phyloP scores from a whole-genome alignment of 169 alveolate species.

The Babesia ovata region DNA sequence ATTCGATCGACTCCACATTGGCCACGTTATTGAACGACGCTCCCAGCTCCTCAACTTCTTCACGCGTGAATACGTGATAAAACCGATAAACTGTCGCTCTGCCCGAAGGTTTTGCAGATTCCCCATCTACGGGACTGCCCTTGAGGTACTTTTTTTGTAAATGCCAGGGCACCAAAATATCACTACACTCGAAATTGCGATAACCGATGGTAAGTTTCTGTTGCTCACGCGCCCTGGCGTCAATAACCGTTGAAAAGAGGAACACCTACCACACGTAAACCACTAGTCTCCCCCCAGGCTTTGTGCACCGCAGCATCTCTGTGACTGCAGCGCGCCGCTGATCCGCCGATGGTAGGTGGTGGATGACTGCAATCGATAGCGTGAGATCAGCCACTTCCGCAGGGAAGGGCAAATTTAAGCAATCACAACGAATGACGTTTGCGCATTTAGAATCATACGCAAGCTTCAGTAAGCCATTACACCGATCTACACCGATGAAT shows the following conservation, averaged over 20 bases:
- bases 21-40: conserved; percentile 26
- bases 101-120: neutral
- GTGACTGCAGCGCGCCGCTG: conserved; percentile 38
- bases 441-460: conserved; percentile 69
- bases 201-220: conserved; percentile 36
- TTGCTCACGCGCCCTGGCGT: conserved; percentile 54
- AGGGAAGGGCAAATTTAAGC: conserved; percentile 37
- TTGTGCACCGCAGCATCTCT: conserved; percentile 60
- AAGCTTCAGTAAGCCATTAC: conserved; percentile 79
- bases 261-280: conserved; percentile 55
- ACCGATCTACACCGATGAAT: conserved; percentile 90
- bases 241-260: neutral
- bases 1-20: conserved; percentile 17
- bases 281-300: conserved; percentile 34
- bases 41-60: conserved; percentile 47
- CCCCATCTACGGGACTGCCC: neutral
- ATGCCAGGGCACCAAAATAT: conserved; percentile 68
- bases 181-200: conserved; percentile 48
- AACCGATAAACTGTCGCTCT: conserved; percentile 18
- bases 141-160: conserved; percentile 40
- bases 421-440: conserved; percentile 31
- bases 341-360: conserved; percentile 38
- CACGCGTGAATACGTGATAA: conserved; percentile 61
- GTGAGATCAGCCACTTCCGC: conserved; percentile 43
- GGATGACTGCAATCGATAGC: conserved; percentile 62